Percentiles rank a stretch among this genome's conserved stretches.
phyloP scores from a whole-genome alignment of 2,329 filamentous ascomycete species.

The Talaromyces verruculosus region DNA sequence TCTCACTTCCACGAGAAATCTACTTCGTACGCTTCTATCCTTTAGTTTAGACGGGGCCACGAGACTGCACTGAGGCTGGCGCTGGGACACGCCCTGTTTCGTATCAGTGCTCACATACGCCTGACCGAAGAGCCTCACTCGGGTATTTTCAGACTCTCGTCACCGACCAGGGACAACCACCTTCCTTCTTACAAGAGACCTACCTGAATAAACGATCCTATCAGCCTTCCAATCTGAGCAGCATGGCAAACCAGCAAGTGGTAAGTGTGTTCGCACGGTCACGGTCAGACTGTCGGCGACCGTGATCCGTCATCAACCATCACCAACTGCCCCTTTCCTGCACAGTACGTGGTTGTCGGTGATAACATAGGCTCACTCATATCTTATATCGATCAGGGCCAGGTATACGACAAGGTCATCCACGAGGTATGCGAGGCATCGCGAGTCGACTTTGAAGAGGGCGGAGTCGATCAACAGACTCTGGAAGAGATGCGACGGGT shows the following conservation, averaged over 20 bases:
- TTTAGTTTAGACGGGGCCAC: background rate
- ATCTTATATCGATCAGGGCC: conserved; percentile 54
- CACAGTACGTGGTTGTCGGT: background rate
- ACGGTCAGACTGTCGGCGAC: conserved; percentile 17
- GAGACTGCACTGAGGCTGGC: background rate
- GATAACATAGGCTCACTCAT: conserved; percentile 29
- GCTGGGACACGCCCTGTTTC: background rate
- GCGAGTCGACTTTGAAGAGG: conserved; percentile 94
- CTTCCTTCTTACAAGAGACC: background rate
- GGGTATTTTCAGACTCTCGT: background rate
- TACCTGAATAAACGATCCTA: background rate
- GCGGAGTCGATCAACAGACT: conserved; percentile 82
- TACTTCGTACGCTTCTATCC: background rate
- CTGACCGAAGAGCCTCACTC: conserved; percentile 3
- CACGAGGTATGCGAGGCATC: conserved; percentile 89
- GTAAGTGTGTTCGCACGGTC: conserved; percentile 41
- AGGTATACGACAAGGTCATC: conserved; percentile 87
- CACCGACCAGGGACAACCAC: background rate
- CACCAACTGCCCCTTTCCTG: conserved; percentile 12
- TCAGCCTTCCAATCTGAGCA: conserved; percentile 14
- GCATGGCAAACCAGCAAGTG: conserved; percentile 52
- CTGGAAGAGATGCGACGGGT: conserved; percentile 86
- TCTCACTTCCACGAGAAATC: background rate
- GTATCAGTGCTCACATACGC: background rate
- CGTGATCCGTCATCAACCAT: background rate